Base-by-base conservation (phyloP, 495 filamentous ascomycete species). In the Staphylotrichum longicolle region DNA sequence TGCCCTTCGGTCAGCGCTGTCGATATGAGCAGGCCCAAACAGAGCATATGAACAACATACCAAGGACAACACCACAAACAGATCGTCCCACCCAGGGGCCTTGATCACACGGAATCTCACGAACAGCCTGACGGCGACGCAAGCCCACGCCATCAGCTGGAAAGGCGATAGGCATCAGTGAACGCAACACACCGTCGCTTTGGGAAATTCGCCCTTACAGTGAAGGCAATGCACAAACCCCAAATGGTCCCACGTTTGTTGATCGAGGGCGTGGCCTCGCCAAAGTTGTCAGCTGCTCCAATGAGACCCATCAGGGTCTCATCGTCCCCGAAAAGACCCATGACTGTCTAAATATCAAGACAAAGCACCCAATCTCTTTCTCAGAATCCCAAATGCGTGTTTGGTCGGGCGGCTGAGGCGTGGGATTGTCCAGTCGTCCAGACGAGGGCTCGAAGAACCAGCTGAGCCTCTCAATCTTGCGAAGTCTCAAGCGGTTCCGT, bases 71-170 rank as follows among this genome's bases (percentile, higher is more conserved):
- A 63, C 56, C 11, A 74, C 70, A 40, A 72, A 74, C 8, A 74
- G 60, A 56, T 75, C 71, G 61, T 75, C 73, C 67, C 68, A 72
- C 8, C 73, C 71, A 2, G 66, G 64, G 1, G 68, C 57, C 42
- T 62, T 60, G 15, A 71, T 54, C 10, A 69, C 45, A 14, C 46
- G 44, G 34, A 69, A 65, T 5, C 73, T 66, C 10, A 69, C 64
- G 15, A 67, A 72, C n/a, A 75, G 35, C 42, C 73, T 55, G 40
- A 68, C 42, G 11, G 51, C 44, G 15, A 74, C 68, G 49, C 70
- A 74, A 33, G 70, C 46, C 68, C 71, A 72, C 3, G 70, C 54
- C 9, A 60, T 39, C 7, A 60, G 45, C 64, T 66, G 20, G 1
- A 5, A 12, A 5, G 34, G 37, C 37, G 6, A 39, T 3, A 1